Evolutionary conservation across 805 yeast genomes (phyloP).

Genomic region (Metschnikowia picachoensis): DNA sequence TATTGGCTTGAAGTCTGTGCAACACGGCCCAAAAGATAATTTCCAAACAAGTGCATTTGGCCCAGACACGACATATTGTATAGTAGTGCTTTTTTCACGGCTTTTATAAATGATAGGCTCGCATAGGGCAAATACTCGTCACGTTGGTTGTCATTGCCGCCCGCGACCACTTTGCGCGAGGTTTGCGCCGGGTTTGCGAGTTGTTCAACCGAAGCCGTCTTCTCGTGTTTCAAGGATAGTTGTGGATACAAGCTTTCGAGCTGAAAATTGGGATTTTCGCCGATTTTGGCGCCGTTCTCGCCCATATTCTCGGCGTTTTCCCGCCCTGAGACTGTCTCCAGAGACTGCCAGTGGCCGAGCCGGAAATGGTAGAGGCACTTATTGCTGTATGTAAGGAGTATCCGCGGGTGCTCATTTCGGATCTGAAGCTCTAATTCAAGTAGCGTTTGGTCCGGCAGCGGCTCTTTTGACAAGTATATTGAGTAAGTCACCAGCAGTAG

Average conservation of each 20-base stretch:
- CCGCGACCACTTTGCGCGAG: constrained; percentile 4
- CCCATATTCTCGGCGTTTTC: not conserved
- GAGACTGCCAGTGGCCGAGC: constrained; percentile 23
- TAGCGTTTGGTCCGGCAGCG: constrained; percentile 34
- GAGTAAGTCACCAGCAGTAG: constrained; percentile 27
- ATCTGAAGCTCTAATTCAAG: constrained; percentile 37
- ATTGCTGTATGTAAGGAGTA: constrained; percentile 40
- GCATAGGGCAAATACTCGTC: constrained; percentile 32
- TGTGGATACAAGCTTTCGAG: constrained; percentile 21
- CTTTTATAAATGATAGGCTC: constrained; percentile 35
- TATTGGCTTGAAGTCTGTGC: constrained; percentile 9
- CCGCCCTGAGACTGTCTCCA: not conserved
- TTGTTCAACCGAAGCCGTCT: constrained; percentile 21
- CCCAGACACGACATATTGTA: constrained; percentile 29
- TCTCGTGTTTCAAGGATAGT: constrained; percentile 22
- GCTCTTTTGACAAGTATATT: constrained; percentile 23
- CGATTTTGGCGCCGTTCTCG: not conserved
- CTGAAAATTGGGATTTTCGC: not conserved
- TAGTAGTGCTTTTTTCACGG: constrained; percentile 36
- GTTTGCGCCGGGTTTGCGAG: constrained; percentile 31
- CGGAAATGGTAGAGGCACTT: constrained; percentile 35
- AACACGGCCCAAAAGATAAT: constrained; percentile 22
- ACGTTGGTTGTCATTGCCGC: not conserved
- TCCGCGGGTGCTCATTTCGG: constrained; percentile 33
- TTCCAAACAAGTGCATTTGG: constrained; percentile 33